phyloP scores from a whole-genome alignment of 139 green algal genomes.

The Micractinium conductrix region DNA sequence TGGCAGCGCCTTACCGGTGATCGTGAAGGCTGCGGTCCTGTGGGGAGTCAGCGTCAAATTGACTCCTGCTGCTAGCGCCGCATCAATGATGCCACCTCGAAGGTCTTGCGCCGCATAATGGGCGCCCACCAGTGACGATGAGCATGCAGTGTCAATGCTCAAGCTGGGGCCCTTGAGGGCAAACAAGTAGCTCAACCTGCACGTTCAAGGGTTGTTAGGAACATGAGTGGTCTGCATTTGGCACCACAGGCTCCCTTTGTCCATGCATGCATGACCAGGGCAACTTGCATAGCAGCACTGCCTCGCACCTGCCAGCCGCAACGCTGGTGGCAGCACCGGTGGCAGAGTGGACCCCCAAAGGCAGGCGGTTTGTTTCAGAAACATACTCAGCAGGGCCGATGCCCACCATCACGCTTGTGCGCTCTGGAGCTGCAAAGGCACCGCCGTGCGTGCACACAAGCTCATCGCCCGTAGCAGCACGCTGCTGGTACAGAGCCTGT shows the following conservation, averaged over 20 bases:
- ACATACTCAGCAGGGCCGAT: too few species aligned
- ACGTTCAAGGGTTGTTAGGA: constrained; percentile 23
- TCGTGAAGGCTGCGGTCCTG: too few species aligned
- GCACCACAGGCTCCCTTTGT: too few species aligned
- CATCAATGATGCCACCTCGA: neutral
- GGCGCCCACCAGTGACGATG: constrained; percentile 82
- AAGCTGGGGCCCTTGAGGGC: constrained; percentile 46
- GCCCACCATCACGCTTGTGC: too few species aligned
- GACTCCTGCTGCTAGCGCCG: constrained; percentile 24
- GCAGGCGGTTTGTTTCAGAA: neutral
- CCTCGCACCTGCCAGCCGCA: too few species aligned
- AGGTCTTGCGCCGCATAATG: constrained; percentile 49
- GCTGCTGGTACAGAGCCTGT: neutral
- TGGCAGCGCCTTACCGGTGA: too few species aligned
- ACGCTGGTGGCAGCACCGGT: too few species aligned
- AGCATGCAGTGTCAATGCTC: constrained; percentile 82
- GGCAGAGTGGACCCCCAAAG: constrained; percentile 21
- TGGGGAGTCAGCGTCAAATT: constrained; percentile 61
- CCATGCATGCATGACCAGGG: too few species aligned
- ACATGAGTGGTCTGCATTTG: constrained; percentile 50
- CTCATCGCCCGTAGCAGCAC: too few species aligned
- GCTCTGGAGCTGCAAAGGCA: too few species aligned
- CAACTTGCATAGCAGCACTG: too few species aligned
- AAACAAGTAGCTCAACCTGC: constrained; percentile 66
- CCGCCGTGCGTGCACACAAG: too few species aligned